Base-by-base conservation (phyloP, 2,329 filamentous ascomycete species). In the Botryotinia calthae region DNA sequence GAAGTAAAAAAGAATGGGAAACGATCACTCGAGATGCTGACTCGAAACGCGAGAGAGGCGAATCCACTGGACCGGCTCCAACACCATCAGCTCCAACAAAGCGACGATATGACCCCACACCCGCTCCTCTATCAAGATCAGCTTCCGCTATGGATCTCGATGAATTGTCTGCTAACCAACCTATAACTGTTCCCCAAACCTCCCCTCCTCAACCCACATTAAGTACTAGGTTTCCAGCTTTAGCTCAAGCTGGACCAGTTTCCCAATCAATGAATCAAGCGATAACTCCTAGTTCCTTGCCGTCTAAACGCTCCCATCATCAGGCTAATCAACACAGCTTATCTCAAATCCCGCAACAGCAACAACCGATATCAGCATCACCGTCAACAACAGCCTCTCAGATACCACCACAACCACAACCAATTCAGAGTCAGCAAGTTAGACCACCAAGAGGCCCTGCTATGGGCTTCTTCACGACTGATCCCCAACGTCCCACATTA, bases 21-120 rank as follows among this genome's bases (percentile, higher is more conserved):
- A 81, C 81, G 9, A 85, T 91, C 73, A 88, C 89, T 1, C 83
- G 83, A 68, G 88, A 90, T 63, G 89, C 90, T 25, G 88, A 92
- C 75, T 83, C 81, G 40, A 89, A 88, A 81, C 84, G 84, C 70
- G 76, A 79, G 14, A 82, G 86, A 70, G 88, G 88, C 63, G 89
- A 91, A 81, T 86, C 86, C 77, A 83, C 86, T 70, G 89, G 89
- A 1, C 85, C 87, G 34, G 87, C 89, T 51, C 90, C 90, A 12
- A 83, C 84, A n/a, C 87, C 87, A 37, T 86, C 86, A 10, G 83
- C 85, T 28, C 82, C 82, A 48, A 84, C 86, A 34, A 86, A 87
- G 76, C 84, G 84, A 79, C 83, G 84, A 67, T 86, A 85, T 79
- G 88, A 87, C 81, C 83, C 80, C 77, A 84, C 80, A 72, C 78